Percentiles rank a stretch among this genome's conserved stretches.
Evolutionary conservation across 2,329 filamentous ascomycete genomes (phyloP).

Genomic region (Verticillium nubilum): DNA sequence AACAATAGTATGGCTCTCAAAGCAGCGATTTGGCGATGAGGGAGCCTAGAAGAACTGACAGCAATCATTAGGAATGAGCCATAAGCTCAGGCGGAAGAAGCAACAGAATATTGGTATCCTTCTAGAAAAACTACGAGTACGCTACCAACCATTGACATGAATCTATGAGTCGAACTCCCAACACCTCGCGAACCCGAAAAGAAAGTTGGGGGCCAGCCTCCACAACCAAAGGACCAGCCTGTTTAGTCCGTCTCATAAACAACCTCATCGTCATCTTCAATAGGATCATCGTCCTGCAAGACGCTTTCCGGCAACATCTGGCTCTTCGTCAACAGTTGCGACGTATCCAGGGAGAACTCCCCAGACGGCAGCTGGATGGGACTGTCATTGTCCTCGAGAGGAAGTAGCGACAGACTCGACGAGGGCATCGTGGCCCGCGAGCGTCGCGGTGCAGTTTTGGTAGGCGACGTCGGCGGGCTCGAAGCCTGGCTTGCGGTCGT

Average conservation of each 20-base stretch:
- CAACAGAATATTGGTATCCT: too few relatives aligned
- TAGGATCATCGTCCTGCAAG: slow-evolving; percentile 25
- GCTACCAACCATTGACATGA: too few relatives aligned
- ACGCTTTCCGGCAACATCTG: slow-evolving; percentile 47
- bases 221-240: neutral
- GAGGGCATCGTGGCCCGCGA: slow-evolving; percentile 1
- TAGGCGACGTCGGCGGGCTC: slow-evolving; percentile 22
- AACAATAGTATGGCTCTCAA: too few relatives aligned
- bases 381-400: slow-evolving; percentile 16
- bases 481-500: slow-evolving; percentile 30
- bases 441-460: slow-evolving; percentile 19
- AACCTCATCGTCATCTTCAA: slow-evolving; percentile 10
- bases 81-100: too few relatives aligned
- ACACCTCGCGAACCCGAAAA: neutral
- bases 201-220: too few relatives aligned
- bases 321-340: slow-evolving; percentile 45
- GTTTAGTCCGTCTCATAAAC: slow-evolving; percentile 8
- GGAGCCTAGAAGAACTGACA: too few relatives aligned
- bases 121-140: too few relatives aligned
- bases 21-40: too few relatives aligned
- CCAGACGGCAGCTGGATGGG: slow-evolving; percentile 10
- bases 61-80: too few relatives aligned
- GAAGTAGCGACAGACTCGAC: slow-evolving; percentile 14
- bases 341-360: slow-evolving; percentile 26
- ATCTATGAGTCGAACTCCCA: too few relatives aligned